Evolutionary conservation across 768 basidiomycete species (phyloP).

Genomic region (Suillus alpinus): DNA sequence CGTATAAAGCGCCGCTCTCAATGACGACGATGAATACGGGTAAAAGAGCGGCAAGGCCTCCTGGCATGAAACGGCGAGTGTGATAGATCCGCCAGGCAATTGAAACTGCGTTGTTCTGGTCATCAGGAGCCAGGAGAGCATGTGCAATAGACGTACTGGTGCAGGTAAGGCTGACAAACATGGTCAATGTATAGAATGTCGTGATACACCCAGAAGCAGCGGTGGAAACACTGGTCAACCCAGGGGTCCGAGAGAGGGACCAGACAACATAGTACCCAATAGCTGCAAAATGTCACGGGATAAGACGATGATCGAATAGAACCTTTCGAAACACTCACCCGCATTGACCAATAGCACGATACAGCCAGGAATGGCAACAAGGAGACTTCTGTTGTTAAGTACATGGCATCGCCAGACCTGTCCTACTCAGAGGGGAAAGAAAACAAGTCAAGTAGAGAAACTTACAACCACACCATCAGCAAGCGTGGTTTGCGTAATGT

Average conservation of each 20-base stretch:
- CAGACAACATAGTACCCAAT: neutral
- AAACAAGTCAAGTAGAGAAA: neutral
- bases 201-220: neutral
- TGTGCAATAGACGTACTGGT: neutral
- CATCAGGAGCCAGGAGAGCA: neutral
- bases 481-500: neutral
- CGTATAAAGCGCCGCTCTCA: slow-evolving; percentile 7
- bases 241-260: neutral
- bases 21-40: slow-evolving; percentile 6
- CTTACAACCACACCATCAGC: neutral
- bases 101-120: neutral
- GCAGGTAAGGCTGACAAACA: neutral
- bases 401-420: neutral
- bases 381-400: neutral
- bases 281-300: neutral
- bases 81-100: slow-evolving; percentile 5
- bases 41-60: slow-evolving; percentile 2
- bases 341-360: neutral
- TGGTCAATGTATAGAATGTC: neutral
- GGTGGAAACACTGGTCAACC: neutral
- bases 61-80: slow-evolving; percentile 1
- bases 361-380: neutral
- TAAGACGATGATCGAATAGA: neutral
- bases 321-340: neutral
- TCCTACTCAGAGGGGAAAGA: neutral